Evolutionary conservation across 257 asterid genomes (phyloP).

Genomic region (Solanum appendiculatum): DNA sequence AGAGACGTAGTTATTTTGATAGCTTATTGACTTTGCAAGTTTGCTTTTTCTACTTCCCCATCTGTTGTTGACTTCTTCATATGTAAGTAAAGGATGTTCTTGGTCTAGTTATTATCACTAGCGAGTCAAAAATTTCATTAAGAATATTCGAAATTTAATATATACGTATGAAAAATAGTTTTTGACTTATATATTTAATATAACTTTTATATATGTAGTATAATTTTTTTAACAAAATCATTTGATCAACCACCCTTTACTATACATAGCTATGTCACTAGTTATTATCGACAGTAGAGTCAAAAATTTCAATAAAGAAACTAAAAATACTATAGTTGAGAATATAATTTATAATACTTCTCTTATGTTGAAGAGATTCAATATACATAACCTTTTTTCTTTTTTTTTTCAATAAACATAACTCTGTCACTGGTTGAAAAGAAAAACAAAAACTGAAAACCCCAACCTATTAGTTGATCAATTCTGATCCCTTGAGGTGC

Average conservation of each 20-base stretch:
- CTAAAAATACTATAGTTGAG: neutral
- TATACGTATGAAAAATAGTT: rapidly evolving
- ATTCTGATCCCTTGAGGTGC: neutral
- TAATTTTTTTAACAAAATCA: too few species aligned
- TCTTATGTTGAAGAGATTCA: neutral
- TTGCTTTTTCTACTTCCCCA: neutral
- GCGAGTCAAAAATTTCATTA: neutral
- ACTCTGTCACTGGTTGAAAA: rapidly evolving
- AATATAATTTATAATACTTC: neutral
- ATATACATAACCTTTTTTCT: too few species aligned
- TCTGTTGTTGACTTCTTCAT: neutral
- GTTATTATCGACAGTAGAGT: neutral
- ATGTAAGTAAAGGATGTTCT: neutral
- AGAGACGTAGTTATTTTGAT: neutral
- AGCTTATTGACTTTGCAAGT: neutral
- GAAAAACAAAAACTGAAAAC: neutral
- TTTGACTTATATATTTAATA: too few species aligned
- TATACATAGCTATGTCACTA: too few species aligned
- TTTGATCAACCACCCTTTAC: rapidly evolving
- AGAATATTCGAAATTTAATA: rapidly evolving
- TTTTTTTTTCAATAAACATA: neutral
- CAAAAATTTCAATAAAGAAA: neutral
- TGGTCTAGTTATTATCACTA: neutral
- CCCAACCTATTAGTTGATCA: neutral
- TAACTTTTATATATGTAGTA: too few species aligned